Evolutionary conservation across 768 basidiomycete genomes (phyloP), one percentile per base, ranked within the genome.

Genomic region (Tulasnella sp.): DNA sequence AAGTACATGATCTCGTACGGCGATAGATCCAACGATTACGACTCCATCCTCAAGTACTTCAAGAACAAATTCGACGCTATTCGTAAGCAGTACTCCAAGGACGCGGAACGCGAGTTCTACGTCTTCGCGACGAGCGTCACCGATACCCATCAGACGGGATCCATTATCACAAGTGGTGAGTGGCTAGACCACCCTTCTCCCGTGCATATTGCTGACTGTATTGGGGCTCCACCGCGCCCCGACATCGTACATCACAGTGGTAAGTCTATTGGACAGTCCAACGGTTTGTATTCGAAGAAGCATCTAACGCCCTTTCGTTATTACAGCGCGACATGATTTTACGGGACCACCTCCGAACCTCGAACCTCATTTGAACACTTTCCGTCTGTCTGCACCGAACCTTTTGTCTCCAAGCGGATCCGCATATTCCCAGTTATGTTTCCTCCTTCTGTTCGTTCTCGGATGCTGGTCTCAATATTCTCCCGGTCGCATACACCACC

Each of bases 21-120:
- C 11, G 63, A 63, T 29, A 39, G 75, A 73, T 36, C 35, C n/a
- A 94, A 94, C 78, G 91, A 94, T 79, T 92, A 88, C 74, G 88
- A 89, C 37, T 85, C 86, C 8, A 87, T 92, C 26, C 86, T 87
- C 32, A 89, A 87, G 80, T 94, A 73, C 67, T 73, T 73, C 66
- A 73, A 73, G 66, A 68, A 52, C 65, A 73, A 73, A 44, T 73
- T 73, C 66, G 72, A 73, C 34, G 66, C 65, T 16, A 68, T 73
- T 29, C 72, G 72, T 17, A 66, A 68, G 44, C 35, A 67, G 32
- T 47, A 67, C 40, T 68, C 72, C 2, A 68, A 67, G 39, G 41
- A 41, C 19, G 32, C 71, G 62, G 72, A 73, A 2, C 36, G 72
- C 29, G 71, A 72, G 71, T 72, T 72, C 40, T 72, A 72, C 44